Evolutionary conservation across 2,329 filamentous ascomycete genomes (phyloP), one percentile per base, ranked within the genome.

Genomic region (Truncatella angustata): DNA sequence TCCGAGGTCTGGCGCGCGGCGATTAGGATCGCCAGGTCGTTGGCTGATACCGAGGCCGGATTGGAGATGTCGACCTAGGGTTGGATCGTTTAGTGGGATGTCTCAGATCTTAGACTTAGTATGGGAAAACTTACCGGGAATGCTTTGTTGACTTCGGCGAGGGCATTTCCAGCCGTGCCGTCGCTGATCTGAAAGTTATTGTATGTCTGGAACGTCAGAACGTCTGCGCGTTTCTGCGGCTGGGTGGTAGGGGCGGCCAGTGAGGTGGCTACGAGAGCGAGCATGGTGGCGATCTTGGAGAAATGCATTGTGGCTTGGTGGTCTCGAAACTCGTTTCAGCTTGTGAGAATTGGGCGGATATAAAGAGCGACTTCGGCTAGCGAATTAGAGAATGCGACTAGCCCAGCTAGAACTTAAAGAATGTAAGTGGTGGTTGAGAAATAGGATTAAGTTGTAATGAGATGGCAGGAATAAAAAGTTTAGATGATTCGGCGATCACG

Each of bases 1-100:
- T 54, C 53, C 30, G 53, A 20, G 36, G 53, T 54, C 43, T 52
- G 44, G 9, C 53, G 53, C 18, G 53, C 53, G 3, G 49, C 53
- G 12, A 47, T 24, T 1, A 54, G 45, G 24, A 54, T 36, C 16
- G 36, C 49, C 5, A 54, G 49, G 44, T 54, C 53, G 16, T 34
- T 32, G 23, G 45, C 23, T 21, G 53, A 52, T 14, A 54, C 53
- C 5, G 53, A 28, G 18, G 42, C 49, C 26, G 53, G 53, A 43
- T 54, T 42, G 28, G 26, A 24, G 26, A 52, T 23, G 39, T 52
- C 40, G 16, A 54, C 40, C 51, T 52, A 18, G 3, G 7, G 20
- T 28, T 30, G n/a, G n/a, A n/a, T n/a, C n/a, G n/a, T n/a, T n/a
- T n/a, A n/a, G n/a, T n/a, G n/a, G n/a, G n/a, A n/a, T n/a, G n/a